Percentiles rank a stretch among this genome's conserved stretches.
Conservation (phyloP, 129 eudicot species). For the Mikania micrantha region DNA sequence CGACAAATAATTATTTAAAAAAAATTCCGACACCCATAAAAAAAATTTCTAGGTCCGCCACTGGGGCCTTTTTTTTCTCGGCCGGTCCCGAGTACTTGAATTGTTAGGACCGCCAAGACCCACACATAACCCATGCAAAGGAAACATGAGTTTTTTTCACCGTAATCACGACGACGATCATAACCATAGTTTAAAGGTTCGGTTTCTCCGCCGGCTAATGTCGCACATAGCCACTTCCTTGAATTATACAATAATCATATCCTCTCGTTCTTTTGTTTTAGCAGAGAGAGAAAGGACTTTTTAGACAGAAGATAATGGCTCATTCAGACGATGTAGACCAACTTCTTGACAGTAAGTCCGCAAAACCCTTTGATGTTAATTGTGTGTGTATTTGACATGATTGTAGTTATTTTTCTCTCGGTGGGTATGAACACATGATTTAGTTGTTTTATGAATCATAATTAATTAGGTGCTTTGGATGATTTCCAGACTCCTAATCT, state of each 20-base stretch:
- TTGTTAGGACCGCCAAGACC: too few species aligned
- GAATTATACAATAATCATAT: too few species aligned
- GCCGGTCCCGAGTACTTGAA: too few species aligned
- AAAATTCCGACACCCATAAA: too few species aligned
- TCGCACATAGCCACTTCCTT: not conserved
- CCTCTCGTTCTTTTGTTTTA: too few species aligned
- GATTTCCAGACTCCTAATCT: constrained; percentile 79
- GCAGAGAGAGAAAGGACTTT: not conserved
- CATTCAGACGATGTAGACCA: constrained; percentile 75
- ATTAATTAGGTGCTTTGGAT: constrained; percentile 76
- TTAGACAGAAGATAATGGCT: not conserved
- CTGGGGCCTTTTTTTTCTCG: too few species aligned
- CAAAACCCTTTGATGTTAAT: not conserved
- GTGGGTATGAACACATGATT: too few species aligned
- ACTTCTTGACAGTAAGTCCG: constrained; percentile 77
- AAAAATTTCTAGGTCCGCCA: too few species aligned
- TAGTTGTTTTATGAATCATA: not conserved
- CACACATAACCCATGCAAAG: too few species aligned
- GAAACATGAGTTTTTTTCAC: too few species aligned
- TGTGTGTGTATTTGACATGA: not conserved
- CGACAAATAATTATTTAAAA: too few species aligned
- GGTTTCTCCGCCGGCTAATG: not conserved
- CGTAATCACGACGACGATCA: not conserved
- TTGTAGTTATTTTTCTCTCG: not conserved
- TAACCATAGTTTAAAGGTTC: not conserved